Evolutionary conservation across 2,329 filamentous ascomycete genomes (phyloP).

Genomic region (Pseudocercospora vitis): DNA sequence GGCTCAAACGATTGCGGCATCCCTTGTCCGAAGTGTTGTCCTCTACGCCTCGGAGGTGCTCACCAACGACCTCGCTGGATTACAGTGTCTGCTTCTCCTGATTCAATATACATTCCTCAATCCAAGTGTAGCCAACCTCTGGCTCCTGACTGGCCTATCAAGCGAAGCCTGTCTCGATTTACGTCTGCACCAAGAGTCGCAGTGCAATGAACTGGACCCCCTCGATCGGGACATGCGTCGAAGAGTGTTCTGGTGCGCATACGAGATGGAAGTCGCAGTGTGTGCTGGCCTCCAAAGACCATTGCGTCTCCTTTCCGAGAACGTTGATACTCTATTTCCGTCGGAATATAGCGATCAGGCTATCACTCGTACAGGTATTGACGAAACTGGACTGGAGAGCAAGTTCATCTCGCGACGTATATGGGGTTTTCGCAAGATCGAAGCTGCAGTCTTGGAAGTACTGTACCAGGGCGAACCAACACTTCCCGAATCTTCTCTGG

Average conservation of each 20-base stretch:
- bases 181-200: background rate
- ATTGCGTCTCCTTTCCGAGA: background rate
- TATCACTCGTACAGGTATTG: slow-evolving; percentile 2
- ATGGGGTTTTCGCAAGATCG: slow-evolving; percentile 1
- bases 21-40: slow-evolving; percentile 1
- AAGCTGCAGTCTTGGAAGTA: background rate
- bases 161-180: slow-evolving; percentile 7
- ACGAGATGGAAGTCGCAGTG: slow-evolving; percentile 11
- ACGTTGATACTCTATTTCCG: background rate
- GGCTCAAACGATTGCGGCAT: background rate
- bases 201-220: background rate
- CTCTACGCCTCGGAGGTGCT: background rate
- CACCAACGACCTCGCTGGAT: slow-evolving; percentile 2
- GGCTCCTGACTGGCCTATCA: slow-evolving; percentile 8
- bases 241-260: slow-evolving; percentile 10
- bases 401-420: slow-evolving; percentile 3
- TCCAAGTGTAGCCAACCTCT: slow-evolving; percentile 5
- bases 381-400: background rate
- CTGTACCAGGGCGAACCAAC: background rate
- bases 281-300: slow-evolving; percentile 9
- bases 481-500: background rate
- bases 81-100: slow-evolving; percentile 1
- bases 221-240: slow-evolving; percentile 5
- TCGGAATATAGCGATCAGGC: background rate
- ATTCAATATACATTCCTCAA: slow-evolving; percentile 9